Evolutionary conservation across 106 monocot genomes (phyloP), one percentile per base, ranked within the genome.

Genomic region (Gastrodia elata): DNA sequence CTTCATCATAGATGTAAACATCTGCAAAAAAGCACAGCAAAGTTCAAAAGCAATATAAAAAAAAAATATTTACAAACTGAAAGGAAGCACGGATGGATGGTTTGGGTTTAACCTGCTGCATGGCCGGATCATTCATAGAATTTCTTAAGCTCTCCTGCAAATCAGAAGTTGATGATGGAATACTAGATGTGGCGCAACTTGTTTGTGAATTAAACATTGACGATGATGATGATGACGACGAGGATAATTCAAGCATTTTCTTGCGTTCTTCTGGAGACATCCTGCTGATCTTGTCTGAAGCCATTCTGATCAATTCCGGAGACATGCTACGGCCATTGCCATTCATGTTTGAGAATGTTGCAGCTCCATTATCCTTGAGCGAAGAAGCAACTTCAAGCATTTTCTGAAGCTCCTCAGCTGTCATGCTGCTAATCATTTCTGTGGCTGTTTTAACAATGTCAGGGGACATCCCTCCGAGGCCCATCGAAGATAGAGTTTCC

Each of bases 61-160:
- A n/a, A n/a, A n/a, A n/a, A n/a, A n/a, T n/a, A n/a, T n/a, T n/a
- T n/a, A n/a, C n/a, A n/a, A n/a, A n/a, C n/a, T n/a, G n/a, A n/a
- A n/a, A n/a, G n/a, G n/a, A n/a, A n/a, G n/a, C n/a, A n/a, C n/a
- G n/a, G n/a, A n/a, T n/a, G n/a, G n/a, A n/a, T n/a, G n/a, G n/a
- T n/a, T n/a, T n/a, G n/a, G n/a, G n/a, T n/a, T n/a, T n/a, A 82
- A 98, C 97, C 97, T 98, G 81, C 55, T 78, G 84, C 97, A 87
- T 98, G 14, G 90, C 93, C 34, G 97, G 93, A 77, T 98, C 93
- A 75, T 81, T 98, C 86, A 90, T 86, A 71, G 90, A 76, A 80
- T 82, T 93, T 73, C 80, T 86, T 80, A 93, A 73, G 69, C 65
- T 80, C 38, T 92, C 89, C 73, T 92, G 92, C 72, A 97, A 76